Conservation (phyloP, 2,329 filamentous ascomycete species). For the Dactylellina sp. region DNA sequence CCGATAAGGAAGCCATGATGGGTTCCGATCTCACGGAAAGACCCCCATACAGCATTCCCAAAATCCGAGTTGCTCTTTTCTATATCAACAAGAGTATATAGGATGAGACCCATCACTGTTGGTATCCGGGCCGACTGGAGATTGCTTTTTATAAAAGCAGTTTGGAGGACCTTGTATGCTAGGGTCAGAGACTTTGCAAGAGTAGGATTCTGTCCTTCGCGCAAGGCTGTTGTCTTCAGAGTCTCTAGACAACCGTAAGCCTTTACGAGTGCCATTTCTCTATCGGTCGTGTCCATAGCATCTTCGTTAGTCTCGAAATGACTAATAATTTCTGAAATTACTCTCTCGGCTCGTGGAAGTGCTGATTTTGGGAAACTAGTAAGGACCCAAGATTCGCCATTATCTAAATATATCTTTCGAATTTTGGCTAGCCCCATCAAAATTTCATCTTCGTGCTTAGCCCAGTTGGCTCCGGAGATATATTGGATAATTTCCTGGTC, state of each 20-base stretch:
- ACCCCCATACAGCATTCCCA: slow-evolving; percentile 26
- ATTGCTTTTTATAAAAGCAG: not conserved
- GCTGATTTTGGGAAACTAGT: slow-evolving; percentile 22
- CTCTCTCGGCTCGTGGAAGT: slow-evolving; percentile 7
- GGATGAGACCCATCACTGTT: slow-evolving; percentile 27
- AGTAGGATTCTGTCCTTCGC: slow-evolving; percentile 2
- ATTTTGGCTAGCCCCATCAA: slow-evolving; percentile 36
- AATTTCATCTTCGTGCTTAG: slow-evolving; percentile 29
- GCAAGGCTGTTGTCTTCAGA: slow-evolving; percentile 16
- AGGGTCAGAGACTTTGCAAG: slow-evolving; percentile 8
- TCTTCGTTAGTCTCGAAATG: slow-evolving; percentile 15
- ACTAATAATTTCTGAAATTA: slow-evolving; percentile 3
- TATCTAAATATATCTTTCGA: slow-evolving; percentile 22
- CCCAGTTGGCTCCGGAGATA: slow-evolving; percentile 25
- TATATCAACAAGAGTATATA: slow-evolving; percentile 23
- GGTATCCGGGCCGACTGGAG: not conserved
- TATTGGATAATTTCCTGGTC: slow-evolving; percentile 29
- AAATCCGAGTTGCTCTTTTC: slow-evolving; percentile 15
- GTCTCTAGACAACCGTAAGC: slow-evolving; percentile 38
- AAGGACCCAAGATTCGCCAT: slow-evolving; percentile 29
- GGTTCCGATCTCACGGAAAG: slow-evolving; percentile 16
- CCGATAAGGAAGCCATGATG: slow-evolving; percentile 33
- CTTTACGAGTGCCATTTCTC: slow-evolving; percentile 17
- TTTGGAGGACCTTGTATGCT: slow-evolving; percentile 5
- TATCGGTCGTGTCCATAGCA: slow-evolving; percentile 34